Conservation (phyloP, 805 yeast genomes). For the Spathaspora gorwiae region DNA sequence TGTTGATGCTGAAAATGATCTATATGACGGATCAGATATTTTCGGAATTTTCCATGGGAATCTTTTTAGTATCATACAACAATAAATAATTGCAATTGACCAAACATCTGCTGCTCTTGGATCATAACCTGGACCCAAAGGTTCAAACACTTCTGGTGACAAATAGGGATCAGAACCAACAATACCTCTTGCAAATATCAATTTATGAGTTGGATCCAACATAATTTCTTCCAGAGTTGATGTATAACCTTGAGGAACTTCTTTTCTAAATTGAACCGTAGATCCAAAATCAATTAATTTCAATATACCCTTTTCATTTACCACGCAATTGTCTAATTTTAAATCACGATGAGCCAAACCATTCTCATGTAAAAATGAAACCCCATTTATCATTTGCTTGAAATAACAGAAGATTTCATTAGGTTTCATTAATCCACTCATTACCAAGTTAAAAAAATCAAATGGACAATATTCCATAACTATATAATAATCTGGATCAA, state of each 20-base stretch:
- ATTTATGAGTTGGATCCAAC: slow-evolving; percentile 34
- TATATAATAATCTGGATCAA: slow-evolving; percentile 46
- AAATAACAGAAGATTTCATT: slow-evolving; percentile 77
- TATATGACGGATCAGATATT: slow-evolving; percentile 65
- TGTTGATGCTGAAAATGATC: slow-evolving; percentile 46
- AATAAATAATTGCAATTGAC: slow-evolving; percentile 88
- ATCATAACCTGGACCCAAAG: slow-evolving; percentile 53
- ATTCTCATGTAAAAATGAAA: slow-evolving; percentile 65
- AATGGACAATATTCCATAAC: slow-evolving; percentile 92
- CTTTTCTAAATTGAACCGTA: slow-evolving; percentile 75
- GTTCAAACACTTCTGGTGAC: slow-evolving; percentile 81
- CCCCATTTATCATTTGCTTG: slow-evolving; percentile 75
- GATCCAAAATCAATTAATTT: slow-evolving; percentile 93
- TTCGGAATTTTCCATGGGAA: slow-evolving; percentile 98
- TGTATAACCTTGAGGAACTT: slow-evolving; percentile 16
- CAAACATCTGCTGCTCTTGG: slow-evolving; percentile 88
- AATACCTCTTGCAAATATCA: slow-evolving; percentile 67
- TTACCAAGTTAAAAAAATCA: slow-evolving; percentile 89
- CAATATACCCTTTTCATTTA: slow-evolving; percentile 64
- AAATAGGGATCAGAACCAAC: slow-evolving; percentile 96
- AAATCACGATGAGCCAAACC: slow-evolving; percentile 93
- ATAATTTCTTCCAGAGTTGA: slow-evolving; percentile 4
- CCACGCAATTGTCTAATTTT: slow-evolving; percentile 91
- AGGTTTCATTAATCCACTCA: slow-evolving; percentile 75
- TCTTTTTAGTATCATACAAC: slow-evolving; percentile 81